Percentiles rank a stretch among this genome's conserved stretches.
These are phyloP conservation scores for Rhododendron simsii DNA, from an alignment of 148 eudicot species.

Conservation along the genomic window DNA sequence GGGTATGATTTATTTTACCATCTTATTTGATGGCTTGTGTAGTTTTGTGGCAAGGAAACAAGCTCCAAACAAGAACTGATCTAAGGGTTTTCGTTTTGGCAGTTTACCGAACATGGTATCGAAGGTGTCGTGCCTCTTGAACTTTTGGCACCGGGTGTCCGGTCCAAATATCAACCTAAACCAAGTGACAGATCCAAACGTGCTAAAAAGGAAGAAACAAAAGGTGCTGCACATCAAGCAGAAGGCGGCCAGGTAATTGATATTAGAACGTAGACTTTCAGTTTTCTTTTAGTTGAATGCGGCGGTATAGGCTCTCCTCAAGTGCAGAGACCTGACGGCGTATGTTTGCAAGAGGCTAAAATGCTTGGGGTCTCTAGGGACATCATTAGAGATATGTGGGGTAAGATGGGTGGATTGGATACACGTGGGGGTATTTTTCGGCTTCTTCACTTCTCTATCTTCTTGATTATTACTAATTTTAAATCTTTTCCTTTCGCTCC, in stretches of 20 bases:
- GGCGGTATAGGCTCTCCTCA: not conserved
- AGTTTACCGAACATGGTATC: constrained; percentile 93
- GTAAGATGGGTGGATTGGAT: not conserved
- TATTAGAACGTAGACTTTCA: not conserved
- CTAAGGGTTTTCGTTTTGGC: not conserved
- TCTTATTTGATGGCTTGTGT: not conserved
- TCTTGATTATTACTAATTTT: not conserved
- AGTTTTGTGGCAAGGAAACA: not conserved
- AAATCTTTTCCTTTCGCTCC: not conserved
- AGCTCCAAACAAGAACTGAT: constrained; percentile 4
- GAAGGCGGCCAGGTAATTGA: constrained; percentile 75
- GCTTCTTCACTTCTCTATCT: not conserved
- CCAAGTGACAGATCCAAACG: constrained; percentile 82
- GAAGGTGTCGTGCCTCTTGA: constrained; percentile 96
- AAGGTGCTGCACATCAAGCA: constrained; percentile 46
- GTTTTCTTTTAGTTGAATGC: not conserved
- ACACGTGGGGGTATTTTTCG: not conserved
- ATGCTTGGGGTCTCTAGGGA: not conserved
- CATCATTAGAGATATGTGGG: not conserved
- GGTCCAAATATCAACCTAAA: constrained; percentile 79
- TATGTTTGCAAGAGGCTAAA: not conserved
- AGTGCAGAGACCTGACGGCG: not conserved
- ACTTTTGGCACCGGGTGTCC: constrained; percentile 64
- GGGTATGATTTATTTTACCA: constrained; percentile 37
- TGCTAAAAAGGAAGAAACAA: constrained; percentile 84